phyloP scores from a whole-genome alignment of 306 rosid species.

The Prunus davidiana region DNA sequence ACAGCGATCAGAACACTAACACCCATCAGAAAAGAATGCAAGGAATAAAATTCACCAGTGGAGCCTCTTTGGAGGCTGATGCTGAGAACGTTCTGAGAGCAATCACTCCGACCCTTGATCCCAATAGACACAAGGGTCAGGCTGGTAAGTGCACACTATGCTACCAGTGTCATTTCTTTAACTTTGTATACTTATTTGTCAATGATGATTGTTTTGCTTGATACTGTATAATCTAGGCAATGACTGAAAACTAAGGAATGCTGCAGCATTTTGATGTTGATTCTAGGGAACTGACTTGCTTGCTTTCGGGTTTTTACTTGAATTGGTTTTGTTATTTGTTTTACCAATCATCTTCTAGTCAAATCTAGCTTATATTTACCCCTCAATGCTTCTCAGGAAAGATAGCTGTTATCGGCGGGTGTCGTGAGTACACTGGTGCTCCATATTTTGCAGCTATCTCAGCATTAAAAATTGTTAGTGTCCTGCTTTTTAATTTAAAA shows the following conservation, averaged over 20 bases:
- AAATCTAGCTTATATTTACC: conserved; percentile 9
- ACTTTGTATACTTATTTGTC: background rate
- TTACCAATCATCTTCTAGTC: background rate
- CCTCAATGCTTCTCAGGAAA: conserved; percentile 60
- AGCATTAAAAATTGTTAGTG: conserved; percentile 77
- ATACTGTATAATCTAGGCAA: background rate
- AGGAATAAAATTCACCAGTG: conserved; percentile 24
- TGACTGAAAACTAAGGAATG: background rate
- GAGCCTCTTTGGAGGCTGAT: conserved; percentile 49
- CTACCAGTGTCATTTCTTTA: background rate
- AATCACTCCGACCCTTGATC: conserved; percentile 73
- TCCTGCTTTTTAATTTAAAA: background rate
- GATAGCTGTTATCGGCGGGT: conserved; percentile 89
- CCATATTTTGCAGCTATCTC: conserved; percentile 97
- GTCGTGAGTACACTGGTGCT: conserved; percentile 98
- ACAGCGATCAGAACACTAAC: conserved; percentile 12
- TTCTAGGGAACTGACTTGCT: background rate
- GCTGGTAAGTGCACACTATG: conserved; percentile 51
- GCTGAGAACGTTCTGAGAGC: conserved; percentile 56
- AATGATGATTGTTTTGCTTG: background rate
- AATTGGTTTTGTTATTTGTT: background rate
- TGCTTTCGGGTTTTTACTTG: background rate
- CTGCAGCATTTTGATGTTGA: background rate
- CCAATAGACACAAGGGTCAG: conserved; percentile 72
- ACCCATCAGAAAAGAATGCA: conserved; percentile 38